A percentile compares a stretch with the other conserved stretches of the same genome.
Evolutionary conservation across 2,329 filamentous ascomycete genomes (phyloP).

Genomic region (Domatiomyces globalis): DNA sequence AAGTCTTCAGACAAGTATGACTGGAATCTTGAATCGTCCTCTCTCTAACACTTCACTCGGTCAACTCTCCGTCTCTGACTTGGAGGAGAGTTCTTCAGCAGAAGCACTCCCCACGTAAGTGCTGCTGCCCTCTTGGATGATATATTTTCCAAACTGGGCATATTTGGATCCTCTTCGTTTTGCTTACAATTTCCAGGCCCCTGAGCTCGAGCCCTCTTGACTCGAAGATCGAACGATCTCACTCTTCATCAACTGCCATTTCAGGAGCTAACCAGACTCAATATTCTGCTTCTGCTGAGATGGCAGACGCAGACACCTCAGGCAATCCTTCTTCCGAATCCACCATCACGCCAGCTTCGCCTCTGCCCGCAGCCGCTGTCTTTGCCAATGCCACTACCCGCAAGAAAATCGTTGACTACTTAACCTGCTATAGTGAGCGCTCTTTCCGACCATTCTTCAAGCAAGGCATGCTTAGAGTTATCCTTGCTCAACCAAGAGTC

Average conservation of each 20-base stretch:
- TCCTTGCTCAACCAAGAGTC: conserved; percentile 1
- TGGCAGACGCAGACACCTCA: neutral
- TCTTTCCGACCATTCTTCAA: conserved; percentile 6
- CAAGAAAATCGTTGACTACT: conserved; percentile 1
- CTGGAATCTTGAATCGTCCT: neutral
- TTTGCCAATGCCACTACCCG: neutral
- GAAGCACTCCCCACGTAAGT: neutral
- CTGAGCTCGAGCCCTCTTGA: neutral
- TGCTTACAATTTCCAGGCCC: neutral
- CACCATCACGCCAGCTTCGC: neutral
- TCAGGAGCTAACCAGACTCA: neutral
- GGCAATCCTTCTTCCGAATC: neutral
- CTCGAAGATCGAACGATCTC: neutral
- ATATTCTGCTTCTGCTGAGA: neutral
- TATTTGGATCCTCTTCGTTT: neutral
- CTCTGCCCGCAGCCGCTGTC: neutral
- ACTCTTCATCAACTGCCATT: neutral
- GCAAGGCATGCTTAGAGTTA: conserved; percentile 8
- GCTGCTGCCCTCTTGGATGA: neutral
- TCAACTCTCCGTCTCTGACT: neutral
- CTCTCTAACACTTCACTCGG: neutral
- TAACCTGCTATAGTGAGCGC: neutral
- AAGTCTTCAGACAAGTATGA: neutral
- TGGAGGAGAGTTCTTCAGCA: neutral
- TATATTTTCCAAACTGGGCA: no score